A percentile compares a stretch with the other conserved stretches of the same genome.
These are phyloP conservation scores for Hortaea werneckii DNA, from an alignment of 2,329 filamentous ascomycete genomes.

Conservation along the genomic window DNA sequence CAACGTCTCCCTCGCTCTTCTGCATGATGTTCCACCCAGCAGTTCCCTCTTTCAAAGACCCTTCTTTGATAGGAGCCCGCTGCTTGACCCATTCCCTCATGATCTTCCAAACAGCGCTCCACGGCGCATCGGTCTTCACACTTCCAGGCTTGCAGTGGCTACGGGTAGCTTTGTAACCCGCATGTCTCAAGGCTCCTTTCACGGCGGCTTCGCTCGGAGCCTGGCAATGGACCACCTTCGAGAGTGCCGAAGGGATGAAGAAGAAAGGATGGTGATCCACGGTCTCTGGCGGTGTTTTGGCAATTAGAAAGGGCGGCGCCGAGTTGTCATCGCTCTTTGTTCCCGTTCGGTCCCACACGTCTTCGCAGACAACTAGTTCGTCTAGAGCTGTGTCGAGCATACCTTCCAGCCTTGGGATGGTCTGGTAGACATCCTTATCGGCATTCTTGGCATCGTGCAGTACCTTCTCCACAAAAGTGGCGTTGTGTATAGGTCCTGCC, in stretches of 20 bases:
- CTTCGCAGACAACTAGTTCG: slow-evolving; percentile 40
- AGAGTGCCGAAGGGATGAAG: slow-evolving; percentile 63
- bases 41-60: slow-evolving; percentile 56
- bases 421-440: slow-evolving; percentile 64
- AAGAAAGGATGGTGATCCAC: slow-evolving; percentile 77
- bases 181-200: slow-evolving; percentile 66
- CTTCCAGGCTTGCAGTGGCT: slow-evolving; percentile 85
- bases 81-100: slow-evolving; percentile 88
- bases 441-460: slow-evolving; percentile 60
- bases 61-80: slow-evolving; percentile 65
- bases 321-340: slow-evolving; percentile 2
- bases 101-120: slow-evolving; percentile 80
- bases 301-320: slow-evolving; percentile 17
- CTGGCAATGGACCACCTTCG: slow-evolving; percentile 66
- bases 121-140: slow-evolving; percentile 89
- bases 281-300: slow-evolving; percentile 47
- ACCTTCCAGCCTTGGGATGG: slow-evolving; percentile 70
- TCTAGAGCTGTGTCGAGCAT: slow-evolving; percentile 86
- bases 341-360: not conserved
- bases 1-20: slow-evolving; percentile 24
- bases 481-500: slow-evolving; percentile 76
- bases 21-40: slow-evolving; percentile 57
- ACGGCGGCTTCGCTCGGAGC: slow-evolving; percentile 72
- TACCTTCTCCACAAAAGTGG: slow-evolving; percentile 69
- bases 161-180: slow-evolving; percentile 74